Evolutionary conservation across 2,329 filamentous ascomycete genomes (phyloP), one percentile per base, ranked within the genome.

Genomic region (Domatiomyces globalis): DNA sequence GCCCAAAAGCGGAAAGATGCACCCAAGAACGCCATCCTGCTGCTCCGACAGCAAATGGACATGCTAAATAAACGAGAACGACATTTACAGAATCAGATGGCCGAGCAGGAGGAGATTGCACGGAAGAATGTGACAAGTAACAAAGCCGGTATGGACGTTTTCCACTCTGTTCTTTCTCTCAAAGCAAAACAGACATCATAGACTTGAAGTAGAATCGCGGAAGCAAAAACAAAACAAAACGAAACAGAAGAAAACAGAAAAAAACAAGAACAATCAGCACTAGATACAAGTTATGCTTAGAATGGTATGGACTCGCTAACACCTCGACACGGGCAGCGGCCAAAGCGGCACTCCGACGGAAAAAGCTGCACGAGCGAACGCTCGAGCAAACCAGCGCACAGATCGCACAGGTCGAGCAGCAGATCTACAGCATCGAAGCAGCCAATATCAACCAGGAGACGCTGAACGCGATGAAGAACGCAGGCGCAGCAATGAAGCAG

Each of bases 371-470:
- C 63, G 88, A 96, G 69, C 84, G 89, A 68, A 87, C 86, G 51
- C 79, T 95, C 53, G 87, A 95, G 60, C 89, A 95, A 71, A 96
- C 90, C 1, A 78, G 80, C 54, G 80, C 84, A 29, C 90, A 96
- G 71, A 94, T 96, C 64, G 80, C 82, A 62, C 94, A 92, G 19
- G 76, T 98, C 45, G 92, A 98, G 69, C 85, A 89, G 65, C 88
- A 98, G 68, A 94, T 96, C 65, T 92, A 92, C 68, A 84, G 86
- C 54, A 96, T 98, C 73, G 92, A 98, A 71, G 87, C 89, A 46
- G 92, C 92, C 56, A 98, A 96, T 68, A 95, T 98, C 74, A 98
- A 98, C 76, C 83, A 90, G 71, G 89, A 95, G 75, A 98, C 92
- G 10, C 75, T 96, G 58, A 79, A 84, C 60, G 90, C 89, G 6